Percentiles rank a stretch among this genome's conserved stretches.
Conservation (phyloP, 2,329 filamentous ascomycete species). For the Exophiala sp. region DNA sequence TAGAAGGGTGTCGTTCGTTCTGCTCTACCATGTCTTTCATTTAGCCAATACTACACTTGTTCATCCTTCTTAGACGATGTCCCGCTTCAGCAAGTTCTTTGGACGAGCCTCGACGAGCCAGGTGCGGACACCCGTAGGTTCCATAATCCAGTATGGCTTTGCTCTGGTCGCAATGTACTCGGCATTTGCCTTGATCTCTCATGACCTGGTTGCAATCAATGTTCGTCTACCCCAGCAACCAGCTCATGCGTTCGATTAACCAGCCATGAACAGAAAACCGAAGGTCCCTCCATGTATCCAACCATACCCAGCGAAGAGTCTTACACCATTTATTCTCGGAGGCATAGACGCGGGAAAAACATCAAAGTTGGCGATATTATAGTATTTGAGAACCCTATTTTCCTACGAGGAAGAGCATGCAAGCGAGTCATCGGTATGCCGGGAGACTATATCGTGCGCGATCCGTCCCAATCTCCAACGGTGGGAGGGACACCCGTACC, state of each 20-base stretch:
- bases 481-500: constrained; percentile 19
- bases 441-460: constrained; percentile 53
- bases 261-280: constrained; percentile 3
- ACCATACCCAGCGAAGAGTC: constrained; percentile 70
- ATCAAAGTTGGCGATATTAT: constrained; percentile 80
- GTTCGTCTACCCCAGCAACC: too few species aligned
- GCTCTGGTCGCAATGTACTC: too few species aligned
- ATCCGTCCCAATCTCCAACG: constrained; percentile 31
- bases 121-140: background rate
- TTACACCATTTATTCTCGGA: constrained; percentile 61
- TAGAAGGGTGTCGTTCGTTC: too few species aligned
- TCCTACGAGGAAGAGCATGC: constrained; percentile 58
- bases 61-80: too few species aligned
- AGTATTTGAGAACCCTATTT: constrained; percentile 70
- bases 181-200: background rate
- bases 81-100: too few species aligned
- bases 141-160: too few species aligned
- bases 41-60: too few species aligned
- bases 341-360: constrained; percentile 65
- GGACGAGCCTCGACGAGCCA: too few species aligned
- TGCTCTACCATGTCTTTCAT: too few species aligned
- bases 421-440: constrained; percentile 78
- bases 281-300: constrained; percentile 83
- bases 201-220: too few species aligned
- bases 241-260: too few species aligned